These are phyloP conservation scores for Pythium aquatile DNA, from an alignment of 352 stramenopile species.

Conservation along the genomic window DNA sequence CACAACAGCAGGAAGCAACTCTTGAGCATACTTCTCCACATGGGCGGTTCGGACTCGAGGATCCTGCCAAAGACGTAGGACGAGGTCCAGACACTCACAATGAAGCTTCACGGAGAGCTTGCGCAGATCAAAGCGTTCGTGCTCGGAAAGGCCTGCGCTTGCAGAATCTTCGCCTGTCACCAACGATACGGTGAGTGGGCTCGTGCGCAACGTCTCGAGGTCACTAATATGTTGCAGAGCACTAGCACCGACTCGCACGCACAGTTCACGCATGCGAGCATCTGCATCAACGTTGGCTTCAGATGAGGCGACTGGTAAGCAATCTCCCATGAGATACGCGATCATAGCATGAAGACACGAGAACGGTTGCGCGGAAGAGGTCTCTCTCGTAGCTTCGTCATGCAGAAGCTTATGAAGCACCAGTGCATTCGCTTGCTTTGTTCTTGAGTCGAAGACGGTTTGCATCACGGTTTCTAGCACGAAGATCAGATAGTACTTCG, in stretches of 20 bases:
- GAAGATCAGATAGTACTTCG: conserved; percentile 78
- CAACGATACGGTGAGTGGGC: conserved; percentile 62
- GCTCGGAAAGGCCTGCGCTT: conserved; percentile 13
- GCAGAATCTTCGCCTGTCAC: conserved; percentile 47
- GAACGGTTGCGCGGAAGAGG: neutral
- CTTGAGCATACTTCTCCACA: conserved; percentile 50
- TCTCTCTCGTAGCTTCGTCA: neutral
- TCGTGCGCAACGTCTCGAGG: conserved; percentile 58
- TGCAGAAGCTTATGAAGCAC: conserved; percentile 66
- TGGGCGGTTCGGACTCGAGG: conserved; percentile 40
- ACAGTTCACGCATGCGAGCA: conserved; percentile 63
- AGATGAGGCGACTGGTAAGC: neutral
- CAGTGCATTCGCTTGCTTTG: conserved; percentile 73
- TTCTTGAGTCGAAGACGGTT: conserved; percentile 75
- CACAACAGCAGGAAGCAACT: conserved; percentile 67
- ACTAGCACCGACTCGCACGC: conserved; percentile 62
- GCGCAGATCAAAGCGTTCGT: conserved; percentile 42
- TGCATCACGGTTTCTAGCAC: conserved; percentile 75
- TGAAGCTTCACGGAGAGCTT: conserved; percentile 65
- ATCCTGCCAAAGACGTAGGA: conserved; percentile 64
- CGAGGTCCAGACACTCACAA: conserved; percentile 46
- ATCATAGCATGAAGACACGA: conserved; percentile 24
- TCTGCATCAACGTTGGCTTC: conserved; percentile 6
- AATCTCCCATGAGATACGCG: conserved; percentile 13
- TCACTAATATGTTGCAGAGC: conserved; percentile 67